Percentiles rank a stretch among this genome's conserved stretches.
phyloP scores from a whole-genome alignment of 805 yeast species.

The Monosporozyma unispora region DNA sequence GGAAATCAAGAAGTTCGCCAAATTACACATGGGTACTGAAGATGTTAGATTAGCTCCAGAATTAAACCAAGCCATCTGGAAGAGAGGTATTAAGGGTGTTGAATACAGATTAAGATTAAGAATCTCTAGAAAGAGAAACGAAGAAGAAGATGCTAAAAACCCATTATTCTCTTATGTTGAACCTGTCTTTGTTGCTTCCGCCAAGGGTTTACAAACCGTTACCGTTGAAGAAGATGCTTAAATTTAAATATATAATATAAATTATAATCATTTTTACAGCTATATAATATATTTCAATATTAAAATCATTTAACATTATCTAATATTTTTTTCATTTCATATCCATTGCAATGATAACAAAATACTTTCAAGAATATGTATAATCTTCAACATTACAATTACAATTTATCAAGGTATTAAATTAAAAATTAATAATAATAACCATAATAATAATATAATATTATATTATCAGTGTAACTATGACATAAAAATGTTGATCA shows the following conservation, averaged over 20 bases:
- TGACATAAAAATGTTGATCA: slow-evolving; percentile 51
- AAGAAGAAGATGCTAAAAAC: slow-evolving; percentile 98
- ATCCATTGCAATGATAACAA: too few species aligned
- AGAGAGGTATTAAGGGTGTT: slow-evolving; percentile 99
- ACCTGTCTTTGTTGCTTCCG: slow-evolving; percentile 88
- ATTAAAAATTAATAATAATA: background rate
- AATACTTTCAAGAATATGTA: too few species aligned
- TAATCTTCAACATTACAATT: too few species aligned
- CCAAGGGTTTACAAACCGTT: slow-evolving; percentile 96
- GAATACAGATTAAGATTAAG: slow-evolving; percentile 97
- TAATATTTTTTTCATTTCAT: too few species aligned
- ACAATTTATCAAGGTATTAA: background rate
- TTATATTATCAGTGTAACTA: slow-evolving; percentile 31
- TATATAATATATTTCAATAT: background rate
- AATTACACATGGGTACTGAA: slow-evolving; percentile 97
- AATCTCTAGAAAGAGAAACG: slow-evolving; percentile 99
- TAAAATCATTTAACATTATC: background rate
- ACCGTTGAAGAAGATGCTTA: slow-evolving; percentile 77
- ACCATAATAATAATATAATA: background rate
- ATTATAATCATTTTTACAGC: background rate
- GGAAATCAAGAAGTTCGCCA: slow-evolving; percentile 98
- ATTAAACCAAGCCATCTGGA: slow-evolving; percentile 97
- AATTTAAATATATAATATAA: slow-evolving; percentile 4
- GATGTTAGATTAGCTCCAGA: slow-evolving; percentile 99
- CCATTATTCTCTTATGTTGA: slow-evolving; percentile 97